Evolutionary conservation across 2,329 filamentous ascomycete genomes (phyloP).

Genomic region (Hortaea sp.): DNA sequence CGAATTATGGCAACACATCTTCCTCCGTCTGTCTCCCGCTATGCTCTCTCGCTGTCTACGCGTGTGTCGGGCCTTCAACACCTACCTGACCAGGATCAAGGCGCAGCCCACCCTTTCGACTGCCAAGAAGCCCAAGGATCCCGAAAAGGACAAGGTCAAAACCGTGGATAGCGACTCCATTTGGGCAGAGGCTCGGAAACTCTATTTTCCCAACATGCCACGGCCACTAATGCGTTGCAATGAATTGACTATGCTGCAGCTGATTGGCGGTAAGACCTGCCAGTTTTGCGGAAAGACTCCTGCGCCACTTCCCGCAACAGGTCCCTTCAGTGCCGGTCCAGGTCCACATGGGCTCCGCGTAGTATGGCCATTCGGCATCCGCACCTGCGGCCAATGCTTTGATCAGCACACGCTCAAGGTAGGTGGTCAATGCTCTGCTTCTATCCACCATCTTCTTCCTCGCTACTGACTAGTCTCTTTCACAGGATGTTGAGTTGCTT

Average conservation of each 20-base stretch:
- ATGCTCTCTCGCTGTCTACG: conserved; percentile 23
- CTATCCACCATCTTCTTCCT: background rate
- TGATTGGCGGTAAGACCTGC: conserved; percentile 54
- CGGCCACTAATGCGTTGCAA: conserved; percentile 53
- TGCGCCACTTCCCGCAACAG: conserved; percentile 18
- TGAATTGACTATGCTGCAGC: conserved; percentile 68
- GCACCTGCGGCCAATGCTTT: conserved; percentile 53
- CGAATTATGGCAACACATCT: conserved; percentile 25
- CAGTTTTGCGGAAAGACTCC: conserved; percentile 53
- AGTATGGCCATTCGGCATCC: conserved; percentile 62
- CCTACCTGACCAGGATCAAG: conserved; percentile 16
- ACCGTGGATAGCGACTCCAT: conserved; percentile 53
- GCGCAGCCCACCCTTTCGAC: conserved; percentile 1
- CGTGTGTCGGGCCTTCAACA: conserved; percentile 21
- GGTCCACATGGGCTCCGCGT: conserved; percentile 50
- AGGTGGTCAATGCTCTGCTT: conserved; percentile 20
- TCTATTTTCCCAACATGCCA: conserved; percentile 57
- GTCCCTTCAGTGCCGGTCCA: conserved; percentile 51
- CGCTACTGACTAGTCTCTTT: conserved; percentile 12
- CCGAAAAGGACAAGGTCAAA: conserved; percentile 6
- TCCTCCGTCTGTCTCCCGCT: conserved; percentile 21
- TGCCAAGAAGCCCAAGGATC: conserved; percentile 6
- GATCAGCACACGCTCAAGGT: conserved; percentile 55
- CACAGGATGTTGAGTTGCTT: conserved; percentile 59
- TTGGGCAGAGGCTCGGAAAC: conserved; percentile 60